Conservation (phyloP, 2,329 filamentous ascomycete genomes). For the Leptosphaerulina australis region DNA sequence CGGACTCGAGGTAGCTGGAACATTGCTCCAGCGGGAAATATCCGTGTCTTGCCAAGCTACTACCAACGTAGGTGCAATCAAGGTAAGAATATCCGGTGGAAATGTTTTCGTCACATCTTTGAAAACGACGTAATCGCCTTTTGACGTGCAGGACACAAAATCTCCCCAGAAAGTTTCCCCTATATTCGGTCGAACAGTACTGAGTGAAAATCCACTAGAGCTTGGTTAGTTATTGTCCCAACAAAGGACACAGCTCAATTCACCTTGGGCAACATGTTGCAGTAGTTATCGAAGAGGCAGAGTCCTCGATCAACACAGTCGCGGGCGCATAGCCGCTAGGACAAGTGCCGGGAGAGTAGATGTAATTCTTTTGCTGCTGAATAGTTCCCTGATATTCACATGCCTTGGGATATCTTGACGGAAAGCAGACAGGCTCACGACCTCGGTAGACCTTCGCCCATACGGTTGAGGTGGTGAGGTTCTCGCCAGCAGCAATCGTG, state of each 20-base stretch:
- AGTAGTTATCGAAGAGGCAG: not conserved
- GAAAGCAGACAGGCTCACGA: conserved; percentile 2
- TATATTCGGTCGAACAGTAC: not conserved
- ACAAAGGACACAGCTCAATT: too few species aligned
- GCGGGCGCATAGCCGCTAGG: not conserved
- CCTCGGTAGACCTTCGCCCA: conserved; percentile 1
- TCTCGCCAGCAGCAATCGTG: not conserved
- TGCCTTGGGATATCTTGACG: not conserved
- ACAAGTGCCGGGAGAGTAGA: conserved; percentile 3
- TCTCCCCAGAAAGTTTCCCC: conserved; percentile 4
- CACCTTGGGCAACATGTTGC: conserved; percentile 9
- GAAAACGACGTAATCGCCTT: not conserved
- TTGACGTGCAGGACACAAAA: conserved; percentile 1
- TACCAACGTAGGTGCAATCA: conserved; percentile 1
- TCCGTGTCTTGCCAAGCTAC: conserved; percentile 7
- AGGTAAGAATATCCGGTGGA: not conserved
- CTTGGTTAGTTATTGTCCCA: not conserved
- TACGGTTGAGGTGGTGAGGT: not conserved
- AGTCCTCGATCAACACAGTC: not conserved
- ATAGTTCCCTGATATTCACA: conserved; percentile 2
- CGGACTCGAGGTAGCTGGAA: not conserved
- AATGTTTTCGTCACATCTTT: not conserved
- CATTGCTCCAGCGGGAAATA: not conserved
- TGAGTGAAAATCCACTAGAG: conserved; percentile 1
- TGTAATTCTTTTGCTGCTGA: conserved; percentile 1